phyloP scores from a whole-genome alignment of 1,284 basidiomycete genomes.

The Sporisorium iseilematis-ciliati region DNA sequence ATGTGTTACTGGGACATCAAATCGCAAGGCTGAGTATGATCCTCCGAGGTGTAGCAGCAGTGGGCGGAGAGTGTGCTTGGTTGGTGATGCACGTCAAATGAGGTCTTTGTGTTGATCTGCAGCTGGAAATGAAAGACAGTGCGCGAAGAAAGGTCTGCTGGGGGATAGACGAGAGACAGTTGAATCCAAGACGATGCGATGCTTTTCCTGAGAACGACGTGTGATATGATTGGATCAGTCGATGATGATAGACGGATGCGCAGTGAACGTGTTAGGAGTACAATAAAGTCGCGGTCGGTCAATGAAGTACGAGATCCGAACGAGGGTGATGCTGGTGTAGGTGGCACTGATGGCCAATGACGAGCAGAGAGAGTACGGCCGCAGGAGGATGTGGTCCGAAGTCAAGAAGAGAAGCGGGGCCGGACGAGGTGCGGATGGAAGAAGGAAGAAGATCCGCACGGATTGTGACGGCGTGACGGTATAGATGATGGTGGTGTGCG shows the following conservation, averaged over 20 bases:
- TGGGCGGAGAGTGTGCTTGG: not conserved
- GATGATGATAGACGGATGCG: not conserved
- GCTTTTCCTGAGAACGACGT: constrained; percentile 8
- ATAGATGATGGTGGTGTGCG: not conserved
- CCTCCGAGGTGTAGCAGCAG: not conserved
- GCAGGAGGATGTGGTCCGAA: not conserved
- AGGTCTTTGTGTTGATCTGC: not conserved
- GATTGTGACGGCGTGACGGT: not conserved
- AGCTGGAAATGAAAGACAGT: not conserved
- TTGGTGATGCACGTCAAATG: not conserved
- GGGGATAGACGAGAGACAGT: too few species aligned
- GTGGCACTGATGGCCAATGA: not conserved
- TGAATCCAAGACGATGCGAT: constrained; percentile 10
- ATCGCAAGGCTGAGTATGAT: not conserved
- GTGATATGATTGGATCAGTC: not conserved
- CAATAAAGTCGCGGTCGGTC: not conserved
- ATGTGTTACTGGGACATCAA: not conserved
- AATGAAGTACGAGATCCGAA: not conserved
- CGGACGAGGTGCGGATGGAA: constrained; percentile 1
- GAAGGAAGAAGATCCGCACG: not conserved
- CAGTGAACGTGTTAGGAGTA: not conserved
- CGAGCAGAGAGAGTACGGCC: not conserved
- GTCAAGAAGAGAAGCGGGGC: not conserved
- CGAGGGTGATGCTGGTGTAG: not conserved
- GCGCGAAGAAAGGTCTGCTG: not conserved